phyloP scores from a whole-genome alignment of 768 basidiomycete genomes.

The Leccinum barrowsii region DNA sequence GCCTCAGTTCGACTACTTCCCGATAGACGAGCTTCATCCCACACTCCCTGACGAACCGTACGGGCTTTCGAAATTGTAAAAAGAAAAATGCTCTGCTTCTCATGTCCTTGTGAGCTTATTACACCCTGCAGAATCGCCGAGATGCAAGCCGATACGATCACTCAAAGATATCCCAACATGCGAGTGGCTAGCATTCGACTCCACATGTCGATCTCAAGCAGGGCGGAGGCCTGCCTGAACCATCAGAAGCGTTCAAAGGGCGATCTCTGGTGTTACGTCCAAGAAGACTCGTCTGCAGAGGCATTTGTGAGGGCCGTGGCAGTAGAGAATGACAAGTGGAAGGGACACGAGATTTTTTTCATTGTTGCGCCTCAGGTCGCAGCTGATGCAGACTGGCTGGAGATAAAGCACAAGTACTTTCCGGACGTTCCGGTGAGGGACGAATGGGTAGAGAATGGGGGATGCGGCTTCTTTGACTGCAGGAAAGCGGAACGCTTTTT shows the following conservation, averaged over 20 bases:
- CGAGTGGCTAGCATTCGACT: background rate
- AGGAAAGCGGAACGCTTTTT: no score
- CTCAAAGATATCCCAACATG: background rate
- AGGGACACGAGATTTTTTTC: no score
- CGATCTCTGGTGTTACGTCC: constrained; percentile 51
- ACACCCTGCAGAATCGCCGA: background rate
- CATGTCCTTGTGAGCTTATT: background rate
- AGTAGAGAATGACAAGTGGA: background rate
- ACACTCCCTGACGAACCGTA: background rate
- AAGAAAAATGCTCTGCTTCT: background rate
- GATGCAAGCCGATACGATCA: background rate
- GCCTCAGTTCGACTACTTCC: background rate
- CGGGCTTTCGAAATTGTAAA: background rate
- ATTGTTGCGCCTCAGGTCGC: no score
- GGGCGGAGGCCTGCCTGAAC: background rate
- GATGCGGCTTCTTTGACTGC: no score
- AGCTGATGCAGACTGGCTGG: no score
- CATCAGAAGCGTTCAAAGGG: background rate
- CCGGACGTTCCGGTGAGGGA: no score
- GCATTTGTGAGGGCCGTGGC: background rate
- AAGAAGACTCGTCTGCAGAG: constrained; percentile 58
- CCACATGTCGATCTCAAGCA: background rate
- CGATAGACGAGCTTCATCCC: background rate
- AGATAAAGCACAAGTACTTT: no score
- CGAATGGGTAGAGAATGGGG: no score